These are phyloP conservation scores for Macrocybe gigantea DNA, from an alignment of 768 basidiomycete species.

Conservation along the genomic window DNA sequence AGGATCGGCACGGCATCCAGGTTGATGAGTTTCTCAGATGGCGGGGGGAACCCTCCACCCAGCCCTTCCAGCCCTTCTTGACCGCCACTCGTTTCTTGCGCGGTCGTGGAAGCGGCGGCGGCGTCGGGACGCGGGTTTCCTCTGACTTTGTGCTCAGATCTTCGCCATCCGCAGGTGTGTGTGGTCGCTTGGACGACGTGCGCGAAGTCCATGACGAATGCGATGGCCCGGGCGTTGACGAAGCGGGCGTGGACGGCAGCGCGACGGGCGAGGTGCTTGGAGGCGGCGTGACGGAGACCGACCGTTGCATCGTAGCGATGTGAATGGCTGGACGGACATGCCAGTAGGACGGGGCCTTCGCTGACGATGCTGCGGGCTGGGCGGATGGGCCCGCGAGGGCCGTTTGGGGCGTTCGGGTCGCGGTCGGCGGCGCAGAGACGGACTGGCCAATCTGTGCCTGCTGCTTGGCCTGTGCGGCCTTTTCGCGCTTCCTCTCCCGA, in stretches of 20 bases:
- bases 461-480: conserved; percentile 13
- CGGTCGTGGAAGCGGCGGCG: conserved; percentile 20
- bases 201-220: conserved; percentile 67
- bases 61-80: conserved; percentile 87
- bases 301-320: conserved; percentile 64
- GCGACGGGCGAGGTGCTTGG: conserved; percentile 40
- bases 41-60: conserved; percentile 85
- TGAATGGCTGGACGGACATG: conserved; percentile 66
- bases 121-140: conserved; percentile 8
- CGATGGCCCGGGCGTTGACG: conserved; percentile 70
- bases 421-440: no score
- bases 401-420: no score
- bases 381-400: neutral
- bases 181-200: conserved; percentile 76
- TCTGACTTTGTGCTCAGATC: conserved; percentile 19
- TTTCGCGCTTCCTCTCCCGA: conserved; percentile 39
- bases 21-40: conserved; percentile 78
- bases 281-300: conserved; percentile 71
- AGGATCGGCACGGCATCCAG: conserved; percentile 67
- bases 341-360: conserved; percentile 53
- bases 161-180: conserved; percentile 64
- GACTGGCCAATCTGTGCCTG: neutral
- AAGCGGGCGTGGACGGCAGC: conserved; percentile 50
- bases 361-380: conserved; percentile 17
- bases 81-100: conserved; percentile 60